Percentiles rank a stretch among this genome's conserved stretches.
These are phyloP conservation scores for Acrocalymma vagum DNA, from an alignment of 2,329 filamentous ascomycete genomes.

Conservation along the genomic window DNA sequence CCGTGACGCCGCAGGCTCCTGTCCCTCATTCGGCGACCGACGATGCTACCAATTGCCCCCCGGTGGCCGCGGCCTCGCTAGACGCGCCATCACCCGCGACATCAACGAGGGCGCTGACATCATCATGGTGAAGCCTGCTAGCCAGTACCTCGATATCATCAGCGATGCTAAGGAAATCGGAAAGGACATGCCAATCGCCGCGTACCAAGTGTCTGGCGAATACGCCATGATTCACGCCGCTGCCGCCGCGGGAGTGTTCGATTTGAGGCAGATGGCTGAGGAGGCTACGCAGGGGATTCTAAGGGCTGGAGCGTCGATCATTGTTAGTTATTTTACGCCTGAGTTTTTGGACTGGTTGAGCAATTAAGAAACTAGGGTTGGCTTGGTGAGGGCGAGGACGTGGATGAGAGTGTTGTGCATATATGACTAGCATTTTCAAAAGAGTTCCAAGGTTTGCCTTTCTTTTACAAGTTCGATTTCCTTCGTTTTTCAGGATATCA, in stretches of 20 bases:
- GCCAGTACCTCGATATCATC: conserved; percentile 96
- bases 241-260: conserved; percentile 95
- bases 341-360: conserved; percentile 72
- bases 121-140: conserved; percentile 99
- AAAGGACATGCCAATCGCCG: conserved; percentile 88
- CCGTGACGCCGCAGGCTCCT: conserved; percentile 92
- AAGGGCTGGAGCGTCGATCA: conserved; percentile 89
- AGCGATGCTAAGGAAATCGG: conserved; percentile 95
- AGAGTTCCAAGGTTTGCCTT: too few species aligned
- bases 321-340: conserved; percentile 94
- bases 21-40: conserved; percentile 90
- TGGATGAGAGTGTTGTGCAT: too few species aligned
- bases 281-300: conserved; percentile 94
- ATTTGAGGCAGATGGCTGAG: conserved; percentile 92
- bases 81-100: conserved; percentile 88
- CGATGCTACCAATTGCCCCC: conserved; percentile 97
- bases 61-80: conserved; percentile 88
- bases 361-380: too few species aligned
- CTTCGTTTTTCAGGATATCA: too few species aligned
- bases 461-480: too few species aligned
- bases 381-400: too few species aligned
- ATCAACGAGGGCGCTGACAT: conserved; percentile 95
- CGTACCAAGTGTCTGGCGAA: conserved; percentile 97
- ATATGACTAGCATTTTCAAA: too few species aligned
- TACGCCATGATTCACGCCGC: conserved; percentile 98